A percentile compares a stretch with the other conserved stretches of the same genome.
These are phyloP conservation scores for Aspergillus sp. DNA, from an alignment of 2,329 filamentous ascomycete genomes.

Conservation along the genomic window DNA sequence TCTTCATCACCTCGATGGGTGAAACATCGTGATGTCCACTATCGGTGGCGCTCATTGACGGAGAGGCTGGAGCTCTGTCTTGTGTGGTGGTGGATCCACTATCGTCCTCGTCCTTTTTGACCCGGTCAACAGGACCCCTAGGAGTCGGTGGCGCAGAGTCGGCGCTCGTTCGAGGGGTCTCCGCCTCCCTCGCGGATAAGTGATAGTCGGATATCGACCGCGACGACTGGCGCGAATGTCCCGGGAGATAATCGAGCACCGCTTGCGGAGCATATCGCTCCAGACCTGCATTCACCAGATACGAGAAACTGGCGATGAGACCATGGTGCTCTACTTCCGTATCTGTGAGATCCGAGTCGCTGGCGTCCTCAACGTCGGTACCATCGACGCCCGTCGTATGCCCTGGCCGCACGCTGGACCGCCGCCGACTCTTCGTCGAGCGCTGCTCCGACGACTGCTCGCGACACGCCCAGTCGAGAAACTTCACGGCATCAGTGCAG, in stretches of 20 bases:
- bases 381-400: conserved; percentile 2
- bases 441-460: conserved; percentile 43
- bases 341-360: conserved; percentile 19
- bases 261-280: conserved; percentile 53
- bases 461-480: conserved; percentile 72
- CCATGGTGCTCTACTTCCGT: conserved; percentile 29
- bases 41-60: conserved; percentile 18
- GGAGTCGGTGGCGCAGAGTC: not conserved
- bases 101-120: conserved; percentile 3
- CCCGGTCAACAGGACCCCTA: not conserved
- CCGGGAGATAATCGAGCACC: conserved; percentile 49
- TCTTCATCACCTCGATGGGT: conserved; percentile 24
- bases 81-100: conserved; percentile 13
- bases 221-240: conserved; percentile 19
- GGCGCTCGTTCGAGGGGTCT: not conserved
- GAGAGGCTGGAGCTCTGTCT: conserved; percentile 20
- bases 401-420: conserved; percentile 3
- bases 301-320: conserved; percentile 36
- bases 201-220: conserved; percentile 1
- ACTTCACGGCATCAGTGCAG: conserved; percentile 74
- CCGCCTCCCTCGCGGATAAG: not conserved
- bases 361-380: conserved; percentile 12
- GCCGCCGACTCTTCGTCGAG: not conserved
- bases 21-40: conserved; percentile 19
- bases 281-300: conserved; percentile 41